These are phyloP conservation scores for Kalanchoe fedtschenkoi DNA, from an alignment of 164 flowering plant species.

Conservation along the genomic window DNA sequence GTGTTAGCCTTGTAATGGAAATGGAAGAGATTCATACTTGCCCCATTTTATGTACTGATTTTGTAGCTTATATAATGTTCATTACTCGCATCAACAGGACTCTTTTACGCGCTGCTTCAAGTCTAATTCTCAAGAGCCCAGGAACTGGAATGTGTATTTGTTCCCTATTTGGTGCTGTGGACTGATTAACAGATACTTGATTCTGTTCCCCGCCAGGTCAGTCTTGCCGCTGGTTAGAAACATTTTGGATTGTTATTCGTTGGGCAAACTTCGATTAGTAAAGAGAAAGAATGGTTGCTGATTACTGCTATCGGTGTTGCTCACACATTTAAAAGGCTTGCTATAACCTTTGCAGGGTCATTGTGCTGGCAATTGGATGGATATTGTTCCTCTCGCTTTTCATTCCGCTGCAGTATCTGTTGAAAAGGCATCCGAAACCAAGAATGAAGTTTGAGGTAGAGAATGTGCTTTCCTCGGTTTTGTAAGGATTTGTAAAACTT, in stretches of 20 bases:
- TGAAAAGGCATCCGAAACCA: conserved; percentile 59
- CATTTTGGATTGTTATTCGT: no score
- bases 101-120: conserved; percentile 93
- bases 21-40: no score
- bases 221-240: no score
- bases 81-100: conserved; percentile 47
- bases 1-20: no score
- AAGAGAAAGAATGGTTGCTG: no score
- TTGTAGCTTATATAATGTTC: no score
- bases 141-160: conserved; percentile 92
- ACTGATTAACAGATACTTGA: conserved; percentile 57
- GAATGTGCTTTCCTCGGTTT: no score
- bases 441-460: conserved; percentile 73
- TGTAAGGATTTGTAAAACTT: no score
- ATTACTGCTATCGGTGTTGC: conserved; percentile 4
- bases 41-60: no score
- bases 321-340: no score
- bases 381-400: conserved; percentile 72
- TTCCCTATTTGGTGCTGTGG: conserved; percentile 92
- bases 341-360: conserved; percentile 57
- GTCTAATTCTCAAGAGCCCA: conserved; percentile 93
- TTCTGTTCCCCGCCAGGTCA: conserved; percentile 74
- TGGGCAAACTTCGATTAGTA: no score
- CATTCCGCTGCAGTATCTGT: conserved; percentile 61
- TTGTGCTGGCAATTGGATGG: conserved; percentile 71